Conservation (phyloP, 805 yeast species). For the Ogataea pilisensis region DNA sequence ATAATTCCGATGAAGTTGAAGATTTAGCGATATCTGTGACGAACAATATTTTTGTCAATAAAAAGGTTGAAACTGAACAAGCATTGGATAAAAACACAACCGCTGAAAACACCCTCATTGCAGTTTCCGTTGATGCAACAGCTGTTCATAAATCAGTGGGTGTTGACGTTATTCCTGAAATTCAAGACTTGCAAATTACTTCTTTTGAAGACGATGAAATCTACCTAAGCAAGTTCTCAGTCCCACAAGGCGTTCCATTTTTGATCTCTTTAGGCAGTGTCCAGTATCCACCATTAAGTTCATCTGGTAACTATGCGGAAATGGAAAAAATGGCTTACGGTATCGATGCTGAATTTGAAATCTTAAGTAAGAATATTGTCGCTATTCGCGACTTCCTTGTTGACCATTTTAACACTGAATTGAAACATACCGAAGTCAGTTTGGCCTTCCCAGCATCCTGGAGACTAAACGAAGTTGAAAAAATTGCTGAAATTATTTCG, state of each 20-base stretch:
- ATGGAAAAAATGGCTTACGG: constrained; percentile 29
- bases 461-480: constrained; percentile 28
- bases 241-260: constrained; percentile 23
- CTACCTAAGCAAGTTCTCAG: constrained; percentile 17
- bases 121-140: too few relatives aligned
- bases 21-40: too few relatives aligned
- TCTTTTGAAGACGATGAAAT: constrained; percentile 26
- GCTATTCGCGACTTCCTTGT: constrained; percentile 19
- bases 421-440: constrained; percentile 25
- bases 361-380: constrained; percentile 20
- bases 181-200: constrained; percentile 5
- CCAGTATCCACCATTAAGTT: constrained; percentile 19
- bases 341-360: constrained; percentile 27
- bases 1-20: background rate
- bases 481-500: constrained; percentile 14
- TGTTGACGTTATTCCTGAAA: constrained; percentile 1
- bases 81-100: too few relatives aligned
- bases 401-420: constrained; percentile 19
- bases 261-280: constrained; percentile 18
- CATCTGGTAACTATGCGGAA: constrained; percentile 18
- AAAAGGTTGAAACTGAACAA: too few relatives aligned
- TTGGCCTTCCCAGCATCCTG: constrained; percentile 23
- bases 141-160: constrained; percentile 1
- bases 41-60: too few relatives aligned
- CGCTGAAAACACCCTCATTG: too few relatives aligned